phyloP scores from a whole-genome alignment of 305 asterid species.

The Plantago lanceolata region DNA sequence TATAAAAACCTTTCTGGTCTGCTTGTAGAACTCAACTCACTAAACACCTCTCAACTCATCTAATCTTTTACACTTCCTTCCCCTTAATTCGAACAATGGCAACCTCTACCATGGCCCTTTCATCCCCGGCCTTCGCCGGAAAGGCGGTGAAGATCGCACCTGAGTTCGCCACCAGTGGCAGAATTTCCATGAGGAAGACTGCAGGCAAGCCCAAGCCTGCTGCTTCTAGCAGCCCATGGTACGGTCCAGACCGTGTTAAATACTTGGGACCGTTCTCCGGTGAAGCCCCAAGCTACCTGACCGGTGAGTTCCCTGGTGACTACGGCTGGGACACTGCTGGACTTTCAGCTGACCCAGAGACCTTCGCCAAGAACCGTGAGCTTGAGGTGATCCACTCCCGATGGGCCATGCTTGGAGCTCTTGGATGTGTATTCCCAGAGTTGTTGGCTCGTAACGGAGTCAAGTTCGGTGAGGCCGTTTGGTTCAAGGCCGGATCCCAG shows the following conservation, averaged over 20 bases:
- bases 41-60: too few species aligned
- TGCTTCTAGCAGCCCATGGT: constrained; percentile 36
- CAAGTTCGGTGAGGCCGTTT: constrained; percentile 45
- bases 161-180: not conserved
- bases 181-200: constrained; percentile 28
- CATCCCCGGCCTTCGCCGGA: too few species aligned
- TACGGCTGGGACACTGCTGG: constrained; percentile 48
- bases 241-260: constrained; percentile 21
- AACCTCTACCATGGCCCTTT: too few species aligned
- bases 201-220: constrained; percentile 11
- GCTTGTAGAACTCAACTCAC: too few species aligned
- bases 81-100: too few species aligned
- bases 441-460: constrained; percentile 36
- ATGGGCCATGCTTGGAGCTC: constrained; percentile 55
- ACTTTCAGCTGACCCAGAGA: constrained; percentile 41
- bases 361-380: constrained; percentile 44
- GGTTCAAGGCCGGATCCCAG: constrained; percentile 54
- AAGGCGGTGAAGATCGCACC: too few species aligned
- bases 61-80: too few species aligned
- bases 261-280: constrained; percentile 48
- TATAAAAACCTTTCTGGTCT: too few species aligned
- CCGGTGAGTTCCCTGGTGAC: constrained; percentile 41
- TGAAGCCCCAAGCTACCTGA: constrained; percentile 44
- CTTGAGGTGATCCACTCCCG: constrained; percentile 44
- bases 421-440: constrained; percentile 48